Evolutionary conservation across 352 stramenopile genomes (phyloP), one percentile per base, ranked within the genome.

Genomic region (Phytopythium sindhum): DNA sequence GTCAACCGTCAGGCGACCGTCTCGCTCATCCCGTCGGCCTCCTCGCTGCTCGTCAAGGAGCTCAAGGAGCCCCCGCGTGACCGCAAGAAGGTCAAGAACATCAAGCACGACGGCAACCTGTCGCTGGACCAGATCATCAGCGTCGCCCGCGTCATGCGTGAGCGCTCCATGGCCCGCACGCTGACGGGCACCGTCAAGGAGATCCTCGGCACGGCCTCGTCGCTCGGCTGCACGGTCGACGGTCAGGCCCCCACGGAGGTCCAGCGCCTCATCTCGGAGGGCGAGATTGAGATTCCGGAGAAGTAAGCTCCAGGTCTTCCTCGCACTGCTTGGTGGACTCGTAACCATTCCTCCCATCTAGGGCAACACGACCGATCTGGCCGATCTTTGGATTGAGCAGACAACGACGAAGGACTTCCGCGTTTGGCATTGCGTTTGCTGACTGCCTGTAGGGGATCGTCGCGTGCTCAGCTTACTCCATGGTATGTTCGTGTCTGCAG

Each of bases 91-190:
- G 89, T 97, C 23, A 99, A 99, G 95, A 93, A 97, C 85, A 95
- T 99, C 82, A 98, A 99, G 85, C 98, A 99, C 93, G 95, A 99
- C 77, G 98, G 98, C 76, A 99, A 99, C 96, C 75, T 99, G 62
- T 99, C 97, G 63, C 84, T 99, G 41, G 97, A 99, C 85, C 90
- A 99, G 81, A 88, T 99, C 48, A 99, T 99, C 70, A 87, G 98
- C 66, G 98, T 99, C 74, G 97, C 98, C 61, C 91, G 97, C 72
- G 86, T 97, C 70, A 99, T 99, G 96, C 90, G 97, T 47, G 88
- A 97, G 66, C 95, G 97, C 68, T 99, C 97, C 50, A 99, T 99
- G 93, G 97, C 98, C 21, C 91, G 93, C 65, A 92, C 79, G 42
- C 86, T 99, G 51, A 55, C 92, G 23, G 98, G 98, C 66, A 99